Evolutionary conservation across 2,329 filamentous ascomycete species (phyloP).

Genomic region (Pseudocercospora macadamiae): DNA sequence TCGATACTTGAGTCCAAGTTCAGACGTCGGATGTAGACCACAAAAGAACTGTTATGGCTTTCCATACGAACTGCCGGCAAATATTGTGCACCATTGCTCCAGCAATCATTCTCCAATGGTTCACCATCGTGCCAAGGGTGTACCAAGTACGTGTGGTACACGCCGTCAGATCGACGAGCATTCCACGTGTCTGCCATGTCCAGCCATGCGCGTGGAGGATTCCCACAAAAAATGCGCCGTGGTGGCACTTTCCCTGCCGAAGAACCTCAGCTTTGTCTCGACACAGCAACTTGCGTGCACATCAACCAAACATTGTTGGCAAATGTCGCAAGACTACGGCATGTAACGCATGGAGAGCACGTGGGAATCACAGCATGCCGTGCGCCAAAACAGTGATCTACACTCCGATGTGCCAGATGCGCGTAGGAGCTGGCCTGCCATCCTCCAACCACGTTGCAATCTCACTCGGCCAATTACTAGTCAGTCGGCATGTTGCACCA

Average conservation of each 20-base stretch:
- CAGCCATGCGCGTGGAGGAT: too few species aligned
- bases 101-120: neutral
- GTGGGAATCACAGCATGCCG: conserved; percentile 1
- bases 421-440: neutral
- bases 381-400: conserved; percentile 9
- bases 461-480: conserved; percentile 4
- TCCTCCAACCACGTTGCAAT: neutral
- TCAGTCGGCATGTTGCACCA: conserved; percentile 6
- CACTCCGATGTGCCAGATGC: neutral
- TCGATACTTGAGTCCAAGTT: neutral
- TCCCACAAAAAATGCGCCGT: neutral
- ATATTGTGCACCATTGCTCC: neutral
- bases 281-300: neutral
- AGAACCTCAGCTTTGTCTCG: neutral
- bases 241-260: neutral
- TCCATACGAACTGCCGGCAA: neutral
- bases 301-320: neutral
- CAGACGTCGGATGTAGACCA: neutral
- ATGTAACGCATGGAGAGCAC: conserved; percentile 1
- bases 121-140: neutral
- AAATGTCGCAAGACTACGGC: neutral
- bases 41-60: conserved; percentile 7
- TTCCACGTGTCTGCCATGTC: conserved; percentile 2
- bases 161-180: conserved; percentile 4
- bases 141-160: neutral